Conservation (phyloP, 805 yeast genomes). For the Starmera quercuum region DNA sequence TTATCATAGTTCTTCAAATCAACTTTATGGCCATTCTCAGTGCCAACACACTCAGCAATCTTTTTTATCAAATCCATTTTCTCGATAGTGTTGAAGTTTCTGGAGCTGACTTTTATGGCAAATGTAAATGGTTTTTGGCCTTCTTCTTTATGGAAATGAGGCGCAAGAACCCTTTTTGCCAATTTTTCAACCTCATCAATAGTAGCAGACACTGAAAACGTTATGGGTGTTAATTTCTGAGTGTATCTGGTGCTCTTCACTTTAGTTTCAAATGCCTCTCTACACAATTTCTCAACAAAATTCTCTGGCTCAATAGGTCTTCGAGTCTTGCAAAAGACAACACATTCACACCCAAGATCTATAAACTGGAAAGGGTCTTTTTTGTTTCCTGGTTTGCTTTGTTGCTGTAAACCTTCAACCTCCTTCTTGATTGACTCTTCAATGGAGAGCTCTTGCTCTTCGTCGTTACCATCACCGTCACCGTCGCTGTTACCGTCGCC, state of each 20-base stretch:
- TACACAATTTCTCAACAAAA: slow-evolving; percentile 58
- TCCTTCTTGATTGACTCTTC: slow-evolving; percentile 76
- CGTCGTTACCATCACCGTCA: slow-evolving; percentile 25
- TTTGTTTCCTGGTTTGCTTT: slow-evolving; percentile 27
- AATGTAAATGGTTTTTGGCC: slow-evolving; percentile 37
- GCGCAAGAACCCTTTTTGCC: slow-evolving; percentile 50
- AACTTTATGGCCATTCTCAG: slow-evolving; percentile 63
- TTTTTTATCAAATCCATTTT: slow-evolving; percentile 67
- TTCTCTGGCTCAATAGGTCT: slow-evolving; percentile 73
- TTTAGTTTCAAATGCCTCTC: slow-evolving; percentile 44
- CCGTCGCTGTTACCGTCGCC: slow-evolving; percentile 11
- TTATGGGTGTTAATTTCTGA: slow-evolving; percentile 76
- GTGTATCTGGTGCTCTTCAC: slow-evolving; percentile 62
- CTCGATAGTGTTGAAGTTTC: slow-evolving; percentile 71
- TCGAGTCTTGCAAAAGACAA: slow-evolving; percentile 75
- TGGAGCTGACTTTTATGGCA: slow-evolving; percentile 72
- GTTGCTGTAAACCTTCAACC: slow-evolving; percentile 41
- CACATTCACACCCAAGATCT: slow-evolving; percentile 71
- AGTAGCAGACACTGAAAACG: slow-evolving; percentile 64
- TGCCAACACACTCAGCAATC: slow-evolving; percentile 67
- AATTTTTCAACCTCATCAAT: slow-evolving; percentile 58
- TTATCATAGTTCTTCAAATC: slow-evolving; percentile 76
- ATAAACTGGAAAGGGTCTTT: slow-evolving; percentile 49
- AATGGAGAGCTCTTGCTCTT: slow-evolving; percentile 42
- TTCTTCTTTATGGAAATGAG: slow-evolving; percentile 53